Base-by-base conservation (phyloP, 257 asterid species). In the Fraxinus pennsylvanica region DNA sequence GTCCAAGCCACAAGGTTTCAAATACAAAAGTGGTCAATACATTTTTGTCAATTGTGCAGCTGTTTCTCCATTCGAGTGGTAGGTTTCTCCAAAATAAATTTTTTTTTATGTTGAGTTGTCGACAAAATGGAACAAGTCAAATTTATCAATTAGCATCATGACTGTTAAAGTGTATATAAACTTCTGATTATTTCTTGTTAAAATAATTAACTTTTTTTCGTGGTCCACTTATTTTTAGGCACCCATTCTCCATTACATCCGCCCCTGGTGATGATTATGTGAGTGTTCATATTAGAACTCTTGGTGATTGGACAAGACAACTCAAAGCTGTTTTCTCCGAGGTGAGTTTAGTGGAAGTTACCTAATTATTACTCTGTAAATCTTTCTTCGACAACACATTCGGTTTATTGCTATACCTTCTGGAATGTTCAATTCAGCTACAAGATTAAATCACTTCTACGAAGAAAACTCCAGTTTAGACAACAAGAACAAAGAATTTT, bases 61-160 rank as follows among this genome's bases (percentile, higher is more conserved):
- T 38, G 96, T 93, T 76, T 93, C 98, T 74, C 98, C 98, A 68
- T 93, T 93, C 71, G 98, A 93, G 81, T 93, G 98, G 98, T 93
- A 76, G 75, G 92, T 83, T 74, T 9, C 74, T 32, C 8, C 10
- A 43, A 54, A 17, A 15, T 9, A 22, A 3, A 8, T 63, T 8
- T 30, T 1, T 9, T 25, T 22, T 52, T n/a, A 65, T 30, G n/a
- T 43, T 12, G 15, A 43, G 1, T 17, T 3, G 61, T 52, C 0
- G 9, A 52, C 21, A 52, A 52, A 52, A 14, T 52, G 13, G 15
- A 43, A 17, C 22, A 25, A 63, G 69, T 63, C 32, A 63, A 63
- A 25, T 25, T 22, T 63, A 12, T 63, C 69, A 63, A 63, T 63
- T 22, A 7, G 30, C 41, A 78, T 73, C 61, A 67, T 68, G 66